Evolutionary conservation across 768 basidiomycete genomes (phyloP), one percentile per base, ranked within the genome.

Genomic region (Termitomyces eurrhizus): DNA sequence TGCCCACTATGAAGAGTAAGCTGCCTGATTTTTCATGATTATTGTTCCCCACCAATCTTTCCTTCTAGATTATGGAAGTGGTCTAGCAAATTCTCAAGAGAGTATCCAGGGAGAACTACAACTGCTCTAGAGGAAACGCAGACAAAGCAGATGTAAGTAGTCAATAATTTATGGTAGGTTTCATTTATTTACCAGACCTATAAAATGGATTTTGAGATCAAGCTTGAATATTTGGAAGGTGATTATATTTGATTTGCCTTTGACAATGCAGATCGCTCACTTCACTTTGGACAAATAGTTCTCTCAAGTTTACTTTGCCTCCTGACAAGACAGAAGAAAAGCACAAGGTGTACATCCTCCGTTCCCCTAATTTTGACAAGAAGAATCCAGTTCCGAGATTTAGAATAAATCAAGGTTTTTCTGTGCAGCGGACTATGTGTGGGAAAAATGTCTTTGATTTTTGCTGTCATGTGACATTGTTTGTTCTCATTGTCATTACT

Each of bases 271-370:
- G 21, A 1, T 2, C 14, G 21, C 42, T 42, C 21, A 56, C 8
- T 37, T 36, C 13, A 36, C 11, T 45, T n/a, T 21, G 16, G 14
- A 26, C 18, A 56, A 44, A 56, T 36, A 44, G 56, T 26, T 56
- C 56, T n/a, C 35, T 56, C 33, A 56, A 16, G 45, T 45, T 56
- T 36, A 56, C 56, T 24, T n/a, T 56, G 13, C 56, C 56, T 44
- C 32, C 44, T 11, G 24, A 56, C 1, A 35, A 45, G 33, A 11
- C 13, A 6, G 21, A 36, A 32, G 53, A 29, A 32, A 37, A 46
- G 13, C 44, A 44, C 7, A 45, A 56, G 24, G 44, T 56, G 13
- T 56, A 46, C 44, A 46, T 46, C 21, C 14, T 56, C 35, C 33
- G 35, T 9, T 45, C 44, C 9, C 56, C 56, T 16, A 46, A 46